Base-by-base conservation (phyloP, 2,329 filamentous ascomycete genomes). In the Lecanicillium sp. region DNA sequence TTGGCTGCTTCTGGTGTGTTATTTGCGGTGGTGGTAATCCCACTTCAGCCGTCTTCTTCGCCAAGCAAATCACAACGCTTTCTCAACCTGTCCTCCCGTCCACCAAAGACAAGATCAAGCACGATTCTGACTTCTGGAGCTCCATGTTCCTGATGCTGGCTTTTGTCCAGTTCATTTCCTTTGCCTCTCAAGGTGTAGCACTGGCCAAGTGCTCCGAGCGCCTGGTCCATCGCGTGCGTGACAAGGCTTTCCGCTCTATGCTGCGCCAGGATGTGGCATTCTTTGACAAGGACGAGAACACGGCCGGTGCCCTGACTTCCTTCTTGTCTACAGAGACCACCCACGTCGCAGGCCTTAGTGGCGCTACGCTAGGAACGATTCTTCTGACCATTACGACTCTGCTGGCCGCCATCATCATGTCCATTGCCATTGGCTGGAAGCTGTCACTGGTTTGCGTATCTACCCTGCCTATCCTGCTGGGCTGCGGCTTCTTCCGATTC, bases 201-300 rank as follows among this genome's bases (percentile, higher is more conserved):
- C 89, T 97, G 50, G 89, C 87, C 14, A 80, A 79, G 52, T 89
- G 86, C 64, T 92, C 87, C n/a, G 87, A 94, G 64, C 74, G 79
- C 29, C 74, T 97, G 17, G 76, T 96, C 39, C 85, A 87, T 56
- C 80, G 87, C 15, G 87, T 90, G 2, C 79, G 92, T 50, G 80
- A 92, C 58, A 71, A 71, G 41, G 84, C 88, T 6, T 96, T 98
- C 68, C 75, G 89, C 22, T 73, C 82, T 17, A 87, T 97, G 67
- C 77, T 97, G 37, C 84, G 89, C 47, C 90, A 97, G 61, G 92
- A 97, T 46, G 89, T 97, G 42, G 69, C 79, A 19, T 97, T 89
- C 60, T 98, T 96, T 51, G 92, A 97, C 59, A 73, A 72, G 32
- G 86, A 94, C 46, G 84, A 92, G 58, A 94, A 97, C 58, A 88